These are phyloP conservation scores for Elsinoe ampelina DNA, from an alignment of 2,329 filamentous ascomycete species.

Conservation along the genomic window DNA sequence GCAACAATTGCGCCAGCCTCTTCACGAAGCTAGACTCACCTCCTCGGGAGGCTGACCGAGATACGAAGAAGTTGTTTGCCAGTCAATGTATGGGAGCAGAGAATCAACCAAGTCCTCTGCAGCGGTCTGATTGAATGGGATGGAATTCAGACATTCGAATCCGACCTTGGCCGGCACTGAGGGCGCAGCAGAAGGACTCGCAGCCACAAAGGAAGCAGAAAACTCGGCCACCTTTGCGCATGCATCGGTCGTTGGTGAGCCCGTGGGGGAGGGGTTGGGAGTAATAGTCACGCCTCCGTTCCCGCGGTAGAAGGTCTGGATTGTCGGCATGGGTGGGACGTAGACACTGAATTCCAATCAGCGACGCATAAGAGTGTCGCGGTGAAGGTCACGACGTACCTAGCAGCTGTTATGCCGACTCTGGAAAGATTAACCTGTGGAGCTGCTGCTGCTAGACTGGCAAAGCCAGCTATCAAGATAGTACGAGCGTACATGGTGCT, in stretches of 20 bases:
- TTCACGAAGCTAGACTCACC: neutral
- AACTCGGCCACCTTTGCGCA: constrained; percentile 23
- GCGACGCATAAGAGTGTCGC: neutral
- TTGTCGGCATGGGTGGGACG: neutral
- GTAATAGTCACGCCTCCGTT: constrained; percentile 4
- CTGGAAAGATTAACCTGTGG: constrained; percentile 3
- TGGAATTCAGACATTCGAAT: constrained; percentile 38
- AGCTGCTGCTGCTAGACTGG: neutral
- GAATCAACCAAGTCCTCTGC: constrained; percentile 33
- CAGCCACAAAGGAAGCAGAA: constrained; percentile 19
- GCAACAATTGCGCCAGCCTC: neutral
- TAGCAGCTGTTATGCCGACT: constrained; percentile 4
- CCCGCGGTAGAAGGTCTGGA: constrained; percentile 8
- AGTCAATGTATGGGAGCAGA: constrained; percentile 37
- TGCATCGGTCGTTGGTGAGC: constrained; percentile 13
- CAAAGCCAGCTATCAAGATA: neutral
- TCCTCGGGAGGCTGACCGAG: constrained; percentile 38
- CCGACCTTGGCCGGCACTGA: constrained; percentile 37
- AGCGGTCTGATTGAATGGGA: constrained; percentile 36
- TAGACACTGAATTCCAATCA: neutral
- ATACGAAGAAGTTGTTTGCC: constrained; percentile 38
- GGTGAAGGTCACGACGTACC: neutral
- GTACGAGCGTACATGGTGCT: neutral
- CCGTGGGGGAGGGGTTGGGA: neutral
- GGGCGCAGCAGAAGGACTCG: constrained; percentile 23